Evolutionary conservation across 768 basidiomycete genomes (phyloP).

Genomic region (Phlebiopsis gigantea): DNA sequence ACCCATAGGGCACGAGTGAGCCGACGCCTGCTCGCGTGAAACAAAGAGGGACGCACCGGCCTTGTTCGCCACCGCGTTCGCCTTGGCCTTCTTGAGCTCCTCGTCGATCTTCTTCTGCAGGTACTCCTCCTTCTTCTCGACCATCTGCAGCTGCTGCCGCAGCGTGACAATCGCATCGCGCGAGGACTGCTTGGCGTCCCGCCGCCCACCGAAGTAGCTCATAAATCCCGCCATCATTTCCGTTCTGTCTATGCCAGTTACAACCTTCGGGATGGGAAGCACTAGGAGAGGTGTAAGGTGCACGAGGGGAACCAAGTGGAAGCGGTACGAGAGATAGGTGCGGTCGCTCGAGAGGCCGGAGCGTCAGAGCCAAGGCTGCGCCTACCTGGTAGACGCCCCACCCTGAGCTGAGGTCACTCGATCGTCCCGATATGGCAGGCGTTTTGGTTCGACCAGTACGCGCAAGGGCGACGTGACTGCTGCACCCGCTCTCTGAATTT

Average conservation of each 20-base stretch:
- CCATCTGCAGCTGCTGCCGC: conserved; percentile 90
- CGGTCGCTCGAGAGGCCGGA: background rate
- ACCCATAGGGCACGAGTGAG: background rate
- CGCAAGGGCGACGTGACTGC: no score
- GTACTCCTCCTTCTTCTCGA: conserved; percentile 98
- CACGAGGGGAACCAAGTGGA: background rate
- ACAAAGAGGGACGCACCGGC: conserved; percentile 52
- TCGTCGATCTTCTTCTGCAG: conserved; percentile 96
- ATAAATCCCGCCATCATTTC: conserved; percentile 72
- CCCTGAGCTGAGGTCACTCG: conserved; percentile 19
- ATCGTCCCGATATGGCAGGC: conserved; percentile 26
- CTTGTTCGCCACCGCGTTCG: conserved; percentile 93
- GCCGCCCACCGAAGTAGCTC: conserved; percentile 84
- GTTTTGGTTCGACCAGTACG: conserved; percentile 10
- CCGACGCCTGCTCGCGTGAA: background rate
- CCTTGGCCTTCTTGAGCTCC: conserved; percentile 84
- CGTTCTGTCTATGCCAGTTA: background rate
- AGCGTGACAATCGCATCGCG: conserved; percentile 91
- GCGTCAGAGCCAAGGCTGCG: conserved; percentile 9
- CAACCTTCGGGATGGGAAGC: background rate
- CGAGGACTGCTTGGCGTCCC: conserved; percentile 79
- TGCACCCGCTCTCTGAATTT: no score
- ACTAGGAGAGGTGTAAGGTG: background rate
- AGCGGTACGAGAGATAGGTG: background rate
- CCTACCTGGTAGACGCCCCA: background rate